phyloP scores from a whole-genome alignment of 2,329 filamentous ascomycete species.

The Parascedosporium putredinis region DNA sequence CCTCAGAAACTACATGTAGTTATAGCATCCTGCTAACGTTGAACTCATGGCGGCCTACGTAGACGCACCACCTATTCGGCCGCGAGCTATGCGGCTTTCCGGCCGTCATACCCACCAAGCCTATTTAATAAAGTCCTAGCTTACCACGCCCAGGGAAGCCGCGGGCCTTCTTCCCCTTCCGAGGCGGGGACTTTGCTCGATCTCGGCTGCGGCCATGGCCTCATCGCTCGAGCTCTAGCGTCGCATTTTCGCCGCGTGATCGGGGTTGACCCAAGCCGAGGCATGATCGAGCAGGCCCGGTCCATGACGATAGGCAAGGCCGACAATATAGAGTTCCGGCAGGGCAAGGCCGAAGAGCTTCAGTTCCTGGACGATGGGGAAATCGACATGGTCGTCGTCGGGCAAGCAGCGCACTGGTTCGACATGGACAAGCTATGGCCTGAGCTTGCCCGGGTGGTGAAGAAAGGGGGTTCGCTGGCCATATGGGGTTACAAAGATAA shows the following conservation, averaged over 20 bases:
- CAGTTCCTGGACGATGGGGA: constrained; percentile 34
- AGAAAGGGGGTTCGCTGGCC: constrained; percentile 46
- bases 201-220: constrained; percentile 54
- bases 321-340: constrained; percentile 33
- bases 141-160: constrained; percentile 35
- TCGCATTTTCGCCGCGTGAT: constrained; percentile 39
- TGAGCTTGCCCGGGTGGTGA: constrained; percentile 41
- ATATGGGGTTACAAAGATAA: constrained; percentile 60
- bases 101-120: constrained; percentile 45
- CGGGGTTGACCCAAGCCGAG: constrained; percentile 45
- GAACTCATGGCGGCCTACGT: too few relatives aligned
- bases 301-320: constrained; percentile 23
- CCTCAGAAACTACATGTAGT: neutral
- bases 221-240: constrained; percentile 42
- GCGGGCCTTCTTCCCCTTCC: neutral
- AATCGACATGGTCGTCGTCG: constrained; percentile 40
- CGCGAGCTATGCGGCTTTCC: constrained; percentile 47
- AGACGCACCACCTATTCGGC: constrained; percentile 47
- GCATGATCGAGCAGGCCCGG: constrained; percentile 44
- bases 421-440: constrained; percentile 45
- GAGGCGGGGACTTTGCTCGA: constrained; percentile 33
- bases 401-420: constrained; percentile 59
- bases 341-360: constrained; percentile 43
- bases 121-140: constrained; percentile 43
- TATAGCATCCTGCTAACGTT: neutral